Evolutionary conservation across 1,139 yeast genomes (phyloP).

Genomic region (Lodderomyces margitis): DNA sequence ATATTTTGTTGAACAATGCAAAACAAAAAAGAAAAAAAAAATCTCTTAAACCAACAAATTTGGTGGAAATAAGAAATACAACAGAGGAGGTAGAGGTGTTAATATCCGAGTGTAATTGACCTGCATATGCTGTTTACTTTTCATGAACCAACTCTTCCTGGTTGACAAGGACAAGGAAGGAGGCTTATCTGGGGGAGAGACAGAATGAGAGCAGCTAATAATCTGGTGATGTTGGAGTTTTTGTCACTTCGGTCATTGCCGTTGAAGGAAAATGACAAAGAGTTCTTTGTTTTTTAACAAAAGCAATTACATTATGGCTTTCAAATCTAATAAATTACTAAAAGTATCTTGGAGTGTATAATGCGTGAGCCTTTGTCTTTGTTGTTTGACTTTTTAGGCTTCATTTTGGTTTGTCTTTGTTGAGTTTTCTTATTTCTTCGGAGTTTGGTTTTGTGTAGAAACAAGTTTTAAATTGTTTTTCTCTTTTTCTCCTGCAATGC

Average conservation of each 20-base stretch:
- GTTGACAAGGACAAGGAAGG: too few species aligned
- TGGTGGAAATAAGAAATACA: not conserved
- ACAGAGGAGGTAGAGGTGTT: not conserved
- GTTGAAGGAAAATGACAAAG: not conserved
- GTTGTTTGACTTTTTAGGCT: too few species aligned
- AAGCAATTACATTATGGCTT: too few species aligned
- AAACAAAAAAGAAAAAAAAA: not conserved
- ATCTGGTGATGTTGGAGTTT: too few species aligned
- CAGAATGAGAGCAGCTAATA: not conserved
- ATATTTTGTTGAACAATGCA: constrained; percentile 1
- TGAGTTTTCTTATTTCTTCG: not conserved
- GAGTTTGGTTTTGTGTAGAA: constrained; percentile 1
- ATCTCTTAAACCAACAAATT: not conserved
- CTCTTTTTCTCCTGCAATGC: too few species aligned
- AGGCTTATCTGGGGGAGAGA: too few species aligned
- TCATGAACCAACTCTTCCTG: not conserved
- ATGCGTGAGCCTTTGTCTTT: too few species aligned
- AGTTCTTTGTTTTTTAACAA: too few species aligned
- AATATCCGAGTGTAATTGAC: not conserved
- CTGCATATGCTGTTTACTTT: too few species aligned
- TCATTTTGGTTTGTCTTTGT: too few species aligned
- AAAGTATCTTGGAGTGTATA: not conserved
- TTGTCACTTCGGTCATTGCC: not conserved
- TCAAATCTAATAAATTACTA: too few species aligned
- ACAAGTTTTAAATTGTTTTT: too few species aligned